Percentiles rank a stretch among this genome's conserved stretches.
Conservation (phyloP, 805 yeast species). For the Ogataea ramenticola region DNA sequence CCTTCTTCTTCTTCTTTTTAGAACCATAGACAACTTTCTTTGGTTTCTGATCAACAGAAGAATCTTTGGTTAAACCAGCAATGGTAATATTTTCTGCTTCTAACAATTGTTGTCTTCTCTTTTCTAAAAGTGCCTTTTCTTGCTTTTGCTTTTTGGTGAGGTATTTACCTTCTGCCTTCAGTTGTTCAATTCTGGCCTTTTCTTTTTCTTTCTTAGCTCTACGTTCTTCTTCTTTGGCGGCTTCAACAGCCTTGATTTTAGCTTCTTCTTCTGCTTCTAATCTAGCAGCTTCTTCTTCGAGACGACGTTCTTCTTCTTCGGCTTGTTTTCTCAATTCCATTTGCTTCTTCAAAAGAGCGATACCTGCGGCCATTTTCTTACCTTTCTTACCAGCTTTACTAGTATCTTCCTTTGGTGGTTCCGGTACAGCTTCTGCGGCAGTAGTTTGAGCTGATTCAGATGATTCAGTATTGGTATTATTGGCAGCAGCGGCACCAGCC, state of each 20-base stretch:
- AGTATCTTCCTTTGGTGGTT: slow-evolving; percentile 37
- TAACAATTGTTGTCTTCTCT: slow-evolving; percentile 80
- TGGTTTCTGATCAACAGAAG: slow-evolving; percentile 31
- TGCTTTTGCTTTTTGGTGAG: slow-evolving; percentile 93
- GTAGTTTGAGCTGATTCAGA: slow-evolving; percentile 20
- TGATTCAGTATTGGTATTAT: slow-evolving; percentile 11
- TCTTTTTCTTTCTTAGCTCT: slow-evolving; percentile 80
- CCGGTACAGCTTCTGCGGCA: slow-evolving; percentile 14
- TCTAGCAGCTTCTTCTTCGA: slow-evolving; percentile 61
- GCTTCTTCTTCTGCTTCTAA: slow-evolving; percentile 44
- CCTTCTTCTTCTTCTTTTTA: slow-evolving; percentile 50
- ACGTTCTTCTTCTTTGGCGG: slow-evolving; percentile 49
- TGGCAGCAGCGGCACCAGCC: slow-evolving; percentile 24
- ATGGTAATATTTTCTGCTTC: slow-evolving; percentile 66
- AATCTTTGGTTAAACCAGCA: slow-evolving; percentile 52
- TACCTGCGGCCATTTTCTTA: slow-evolving; percentile 83
- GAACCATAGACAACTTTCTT: slow-evolving; percentile 66
- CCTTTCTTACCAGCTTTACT: slow-evolving; percentile 42
- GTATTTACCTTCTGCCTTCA: slow-evolving; percentile 93
- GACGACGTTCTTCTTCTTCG: slow-evolving; percentile 74
- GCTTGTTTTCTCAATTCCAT: slow-evolving; percentile 80
- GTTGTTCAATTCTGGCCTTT: slow-evolving; percentile 72
- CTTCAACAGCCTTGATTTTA: slow-evolving; percentile 54
- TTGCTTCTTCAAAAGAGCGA: slow-evolving; percentile 87
- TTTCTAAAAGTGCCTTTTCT: slow-evolving; percentile 77